Percentiles rank a stretch among this genome's conserved stretches.
Evolutionary conservation across 2,329 filamentous ascomycete genomes (phyloP).

Genomic region (Cladosporium colombiae): DNA sequence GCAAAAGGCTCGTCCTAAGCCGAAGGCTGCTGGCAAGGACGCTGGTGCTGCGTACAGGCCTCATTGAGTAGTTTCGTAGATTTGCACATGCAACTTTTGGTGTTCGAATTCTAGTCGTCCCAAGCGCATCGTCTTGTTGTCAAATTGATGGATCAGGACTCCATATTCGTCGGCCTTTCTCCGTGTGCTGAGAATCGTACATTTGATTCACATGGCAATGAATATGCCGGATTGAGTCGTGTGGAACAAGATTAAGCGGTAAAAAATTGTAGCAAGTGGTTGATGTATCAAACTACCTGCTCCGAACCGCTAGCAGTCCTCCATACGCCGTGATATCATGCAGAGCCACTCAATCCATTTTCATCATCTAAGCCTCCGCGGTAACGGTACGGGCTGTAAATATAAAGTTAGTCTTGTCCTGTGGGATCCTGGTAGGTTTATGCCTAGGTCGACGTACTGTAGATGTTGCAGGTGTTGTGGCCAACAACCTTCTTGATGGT

Average conservation of each 20-base stretch:
- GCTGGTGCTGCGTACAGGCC: slow-evolving; percentile 24
- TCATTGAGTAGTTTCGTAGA: background rate
- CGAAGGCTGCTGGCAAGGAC: slow-evolving; percentile 25
- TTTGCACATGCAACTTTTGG: background rate
- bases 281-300: slow-evolving; percentile 20
- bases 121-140: background rate
- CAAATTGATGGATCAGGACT: background rate
- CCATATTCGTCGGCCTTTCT: background rate
- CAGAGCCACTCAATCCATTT: slow-evolving; percentile 15
- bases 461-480: slow-evolving; percentile 98
- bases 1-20: slow-evolving; percentile 61
- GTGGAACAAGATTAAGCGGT: slow-evolving; percentile 14
- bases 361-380: slow-evolving; percentile 17
- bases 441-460: slow-evolving; percentile 65
- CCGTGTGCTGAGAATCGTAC: background rate
- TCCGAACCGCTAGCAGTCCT: slow-evolving; percentile 20
- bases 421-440: background rate
- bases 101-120: background rate
- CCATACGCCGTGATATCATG: slow-evolving; percentile 21
- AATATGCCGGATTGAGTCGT: background rate
- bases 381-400: slow-evolving; percentile 19
- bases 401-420: slow-evolving; percentile 1
- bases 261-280: slow-evolving; percentile 19
- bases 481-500: slow-evolving; percentile 96
- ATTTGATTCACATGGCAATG: background rate